Evolutionary conservation across 805 yeast species (phyloP).

Genomic region (Hanseniaspora pseudoguilliermondii): DNA sequence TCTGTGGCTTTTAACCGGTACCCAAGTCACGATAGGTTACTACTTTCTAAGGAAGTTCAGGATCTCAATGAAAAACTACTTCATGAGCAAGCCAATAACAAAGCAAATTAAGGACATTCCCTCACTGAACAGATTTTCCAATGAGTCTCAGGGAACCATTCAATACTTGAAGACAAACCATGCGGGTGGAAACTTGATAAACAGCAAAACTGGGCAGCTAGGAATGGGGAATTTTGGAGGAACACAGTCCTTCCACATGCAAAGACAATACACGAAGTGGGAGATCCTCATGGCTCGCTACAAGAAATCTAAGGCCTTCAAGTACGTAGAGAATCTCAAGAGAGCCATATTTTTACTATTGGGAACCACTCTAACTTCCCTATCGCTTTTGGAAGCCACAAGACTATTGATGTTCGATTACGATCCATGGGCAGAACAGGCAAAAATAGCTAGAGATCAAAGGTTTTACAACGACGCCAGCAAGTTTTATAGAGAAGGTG

Average conservation of each 20-base stretch:
- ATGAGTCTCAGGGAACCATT: constrained; percentile 21
- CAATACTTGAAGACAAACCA: constrained; percentile 11
- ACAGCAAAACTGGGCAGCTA: constrained; percentile 7
- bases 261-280: constrained; percentile 4
- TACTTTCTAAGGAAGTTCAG: constrained; percentile 11
- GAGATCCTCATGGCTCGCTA: not conserved
- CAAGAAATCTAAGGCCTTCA: not conserved
- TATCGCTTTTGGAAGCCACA: constrained; percentile 44
- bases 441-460: constrained; percentile 38
- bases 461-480: constrained; percentile 27
- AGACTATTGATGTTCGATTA: constrained; percentile 34
- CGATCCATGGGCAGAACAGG: constrained; percentile 69
- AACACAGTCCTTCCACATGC: constrained; percentile 18
- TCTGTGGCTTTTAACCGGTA: constrained; percentile 37
- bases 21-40: constrained; percentile 41
- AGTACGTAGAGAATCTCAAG: not conserved
- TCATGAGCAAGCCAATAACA: constrained; percentile 14
- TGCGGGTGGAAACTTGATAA: not conserved
- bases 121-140: constrained; percentile 25
- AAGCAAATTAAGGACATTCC: constrained; percentile 27
- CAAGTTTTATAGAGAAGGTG: constrained; percentile 26
- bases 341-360: constrained; percentile 23
- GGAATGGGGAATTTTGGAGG: constrained; percentile 18
- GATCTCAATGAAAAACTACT: constrained; percentile 8
- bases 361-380: constrained; percentile 40